phyloP scores from a whole-genome alignment of 1,139 yeast species.

The Geotrichum histeridarum region DNA sequence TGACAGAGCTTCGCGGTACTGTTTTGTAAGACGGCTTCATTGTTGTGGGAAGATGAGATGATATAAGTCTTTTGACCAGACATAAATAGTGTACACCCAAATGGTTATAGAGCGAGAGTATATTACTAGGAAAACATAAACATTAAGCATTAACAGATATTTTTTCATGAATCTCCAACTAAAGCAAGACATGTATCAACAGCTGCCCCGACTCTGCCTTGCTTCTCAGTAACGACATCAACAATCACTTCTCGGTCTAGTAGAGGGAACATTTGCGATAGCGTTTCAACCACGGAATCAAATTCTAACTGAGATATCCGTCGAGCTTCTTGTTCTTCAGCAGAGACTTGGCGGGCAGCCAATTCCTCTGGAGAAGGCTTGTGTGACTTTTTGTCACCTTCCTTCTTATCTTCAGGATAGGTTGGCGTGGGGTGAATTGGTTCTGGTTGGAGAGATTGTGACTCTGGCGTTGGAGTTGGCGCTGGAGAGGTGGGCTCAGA shows the following conservation, averaged over 20 bases:
- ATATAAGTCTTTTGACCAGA: not conserved
- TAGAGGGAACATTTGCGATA: constrained; percentile 70
- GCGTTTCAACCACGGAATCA: constrained; percentile 43
- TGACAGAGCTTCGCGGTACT: not conserved
- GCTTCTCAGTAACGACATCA: constrained; percentile 65
- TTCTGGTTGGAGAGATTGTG: not conserved
- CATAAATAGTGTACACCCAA: not conserved
- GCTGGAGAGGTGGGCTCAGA: constrained; percentile 25
- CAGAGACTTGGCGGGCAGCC: constrained; percentile 40
- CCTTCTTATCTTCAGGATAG: constrained; percentile 2
- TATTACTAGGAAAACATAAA: not conserved
- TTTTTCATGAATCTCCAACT: constrained; percentile 21
- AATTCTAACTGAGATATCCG: constrained; percentile 40
- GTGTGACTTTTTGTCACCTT: not conserved
- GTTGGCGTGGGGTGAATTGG: not conserved
- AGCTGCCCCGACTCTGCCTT: constrained; percentile 66
- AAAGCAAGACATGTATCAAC: constrained; percentile 55
- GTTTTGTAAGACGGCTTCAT: not conserved
- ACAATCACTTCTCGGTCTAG: constrained; percentile 62
- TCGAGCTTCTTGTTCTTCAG: constrained; percentile 38
- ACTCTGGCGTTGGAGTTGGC: constrained; percentile 6
- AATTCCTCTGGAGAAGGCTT: constrained; percentile 33
- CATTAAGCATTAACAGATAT: not conserved
- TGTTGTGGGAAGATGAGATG: too few relatives aligned
- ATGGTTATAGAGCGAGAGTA: not conserved